Percentiles rank a stretch among this genome's conserved stretches.
Evolutionary conservation across 176 grass and related monocot genomes (phyloP).

Genomic region (Phoenix dactylifera): DNA sequence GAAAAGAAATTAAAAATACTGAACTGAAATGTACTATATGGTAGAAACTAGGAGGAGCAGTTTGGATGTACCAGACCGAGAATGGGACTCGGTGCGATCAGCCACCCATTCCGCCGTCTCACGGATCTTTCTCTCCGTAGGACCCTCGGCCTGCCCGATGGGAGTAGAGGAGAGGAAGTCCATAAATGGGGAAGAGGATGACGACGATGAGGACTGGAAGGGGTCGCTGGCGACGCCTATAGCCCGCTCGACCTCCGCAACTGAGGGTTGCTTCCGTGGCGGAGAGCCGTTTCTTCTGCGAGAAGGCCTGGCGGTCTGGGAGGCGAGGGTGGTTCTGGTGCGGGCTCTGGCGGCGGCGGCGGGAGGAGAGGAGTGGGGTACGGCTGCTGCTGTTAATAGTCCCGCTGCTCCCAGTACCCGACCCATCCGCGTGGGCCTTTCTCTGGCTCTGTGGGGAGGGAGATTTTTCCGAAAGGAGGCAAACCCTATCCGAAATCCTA

Average conservation of each 20-base stretch:
- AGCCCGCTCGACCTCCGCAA: slow-evolving; percentile 63
- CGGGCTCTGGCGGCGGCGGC: background rate
- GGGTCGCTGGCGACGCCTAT: slow-evolving; percentile 44
- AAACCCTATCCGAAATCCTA: too few species aligned
- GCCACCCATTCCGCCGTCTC: slow-evolving; percentile 74
- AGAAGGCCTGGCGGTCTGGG: background rate
- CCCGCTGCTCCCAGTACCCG: too few species aligned
- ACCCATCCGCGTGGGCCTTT: too few species aligned
- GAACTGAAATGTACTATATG: background rate
- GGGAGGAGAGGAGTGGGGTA: background rate
- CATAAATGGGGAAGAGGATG: slow-evolving; percentile 35
- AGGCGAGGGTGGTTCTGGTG: background rate
- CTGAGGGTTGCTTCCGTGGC: slow-evolving; percentile 26
- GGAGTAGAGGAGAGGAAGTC: slow-evolving; percentile 44
- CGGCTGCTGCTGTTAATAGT: too few species aligned
- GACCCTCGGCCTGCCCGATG: slow-evolving; percentile 53
- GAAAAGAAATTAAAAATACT: background rate
- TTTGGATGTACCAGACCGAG: slow-evolving; percentile 26
- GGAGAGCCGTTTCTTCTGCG: slow-evolving; percentile 2
- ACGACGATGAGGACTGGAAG: slow-evolving; percentile 10
- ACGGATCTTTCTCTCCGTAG: slow-evolving; percentile 48
- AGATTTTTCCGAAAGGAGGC: too few species aligned
- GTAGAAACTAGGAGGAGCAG: background rate
- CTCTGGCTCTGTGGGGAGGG: too few species aligned
- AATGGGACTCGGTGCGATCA: slow-evolving; percentile 46